Base-by-base conservation (phyloP, 345 rosid species). In the Turnera subulata region DNA sequence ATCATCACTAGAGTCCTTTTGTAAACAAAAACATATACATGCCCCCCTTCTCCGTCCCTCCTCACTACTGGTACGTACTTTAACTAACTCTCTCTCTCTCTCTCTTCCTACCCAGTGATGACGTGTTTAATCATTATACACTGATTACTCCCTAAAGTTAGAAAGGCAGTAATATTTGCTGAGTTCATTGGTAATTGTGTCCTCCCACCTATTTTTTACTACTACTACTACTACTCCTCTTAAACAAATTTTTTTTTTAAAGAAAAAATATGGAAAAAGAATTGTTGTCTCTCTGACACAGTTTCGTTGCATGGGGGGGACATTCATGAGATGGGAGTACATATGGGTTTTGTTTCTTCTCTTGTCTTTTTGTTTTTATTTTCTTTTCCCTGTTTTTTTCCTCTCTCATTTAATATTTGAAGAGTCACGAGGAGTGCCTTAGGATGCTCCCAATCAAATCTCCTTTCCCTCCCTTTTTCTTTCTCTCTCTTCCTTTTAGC, bases 251-350 rank as follows among this genome's bases (percentile, higher is more conserved):
- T 29, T 29, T 29, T 8, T 29, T 29, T 29, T 29, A 45, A 56
- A 56, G n/a, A 21, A 35, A 54, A 37, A 37, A 35, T 20, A 38
- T 14, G 53, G 17, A 21, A 49, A 29, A 49, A 21, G 32, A 49
- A 3, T 3, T 29, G 8, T 8, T 29, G 25, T 67, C 64, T 78
- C 45, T 61, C 80, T 74, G 84, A 67, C 84, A 78, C 61, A 63
- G 44, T 83, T 67, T 76, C 74, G 70, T 64, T 44, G 67, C 75
- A 73, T 72, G 76, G 70, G 78, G 59, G 73, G n/a, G n/a, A n/a
- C n/a, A n/a, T n/a, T n/a, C n/a, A n/a, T n/a, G n/a, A n/a, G n/a
- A n/a, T n/a, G n/a, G n/a, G 58, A 69, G 70, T 46, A 50, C 11
- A 16, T 8, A 17, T 51, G 55, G 19, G 24, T 65, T 59, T 70